Evolutionary conservation across 768 basidiomycete species (phyloP), one percentile per base, ranked within the genome.

Genomic region (Daedaleopsis sinensis): DNA sequence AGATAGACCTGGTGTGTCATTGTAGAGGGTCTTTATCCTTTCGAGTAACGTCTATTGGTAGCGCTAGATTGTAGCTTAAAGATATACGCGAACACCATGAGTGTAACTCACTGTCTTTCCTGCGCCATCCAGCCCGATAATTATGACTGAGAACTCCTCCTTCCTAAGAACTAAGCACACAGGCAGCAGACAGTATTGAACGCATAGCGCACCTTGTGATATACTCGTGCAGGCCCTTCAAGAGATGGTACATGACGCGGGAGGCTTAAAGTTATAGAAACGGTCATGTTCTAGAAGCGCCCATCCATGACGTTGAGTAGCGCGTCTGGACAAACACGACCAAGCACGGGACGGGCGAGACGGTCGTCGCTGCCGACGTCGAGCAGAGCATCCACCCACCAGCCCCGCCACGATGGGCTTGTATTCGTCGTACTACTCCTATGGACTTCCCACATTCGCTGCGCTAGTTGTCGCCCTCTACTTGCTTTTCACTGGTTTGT

Each of bases 21-120:
- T 96, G 72, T 96, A 98, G 0, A 93, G 76, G 0, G 92, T 94
- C 80, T 98, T 98, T 59, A 98, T 95, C 73, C 89, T 91, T 79
- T 98, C 96, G 46, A 97, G 79, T 62, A 95, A 77, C 0, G 92
- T 94, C 92, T 95, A 27, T 0, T 55, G 44, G 18, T n/a, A 52
- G n/a, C 39, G 35, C 43, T 36, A 37, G 55, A 42, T 48, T 54
- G 27, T 32, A 32, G 27, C 27, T 32, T 44, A 12, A 38, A 7
- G 21, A 6, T 12, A 24, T 48, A 15, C 16, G 35, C 24, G 12
- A 9, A 11, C 3, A 39, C 52, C 38, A 12, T 54, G 19, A 16
- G 48, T 32, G 27, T 32, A 32, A 70, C 76, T 65, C 67, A 92
- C 91, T 57, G 94, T 94, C 78, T 97, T 97, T 51, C 95, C 95